phyloP scores from a whole-genome alignment of 208 protist species.

The Wallacemonas sp. region DNA sequence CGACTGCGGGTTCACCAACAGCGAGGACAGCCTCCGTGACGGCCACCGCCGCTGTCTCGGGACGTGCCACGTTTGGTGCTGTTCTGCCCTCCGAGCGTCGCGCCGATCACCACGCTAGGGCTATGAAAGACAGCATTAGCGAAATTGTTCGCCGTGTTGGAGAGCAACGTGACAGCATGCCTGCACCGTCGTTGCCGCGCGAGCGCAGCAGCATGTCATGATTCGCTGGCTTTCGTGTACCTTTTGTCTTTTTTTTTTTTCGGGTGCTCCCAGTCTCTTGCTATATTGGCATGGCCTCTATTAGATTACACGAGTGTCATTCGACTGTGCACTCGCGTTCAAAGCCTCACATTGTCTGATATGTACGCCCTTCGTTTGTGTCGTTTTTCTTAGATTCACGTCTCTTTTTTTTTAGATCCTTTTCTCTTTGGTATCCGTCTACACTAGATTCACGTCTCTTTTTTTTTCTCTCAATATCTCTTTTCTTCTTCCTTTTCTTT shows the following conservation, averaged over 20 bases:
- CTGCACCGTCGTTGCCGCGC: too few species aligned
- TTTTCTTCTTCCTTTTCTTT: constrained; percentile 10
- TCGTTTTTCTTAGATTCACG: too few species aligned
- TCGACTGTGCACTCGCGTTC: too few species aligned
- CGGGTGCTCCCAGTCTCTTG: neutral
- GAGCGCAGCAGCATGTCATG: too few species aligned
- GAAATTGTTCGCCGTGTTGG: constrained; percentile 2
- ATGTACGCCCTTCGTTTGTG: too few species aligned
- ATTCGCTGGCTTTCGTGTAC: too few species aligned
- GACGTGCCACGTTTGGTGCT: neutral
- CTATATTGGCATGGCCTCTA: too few species aligned
- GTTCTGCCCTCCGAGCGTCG: neutral
- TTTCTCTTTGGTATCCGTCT: neutral
- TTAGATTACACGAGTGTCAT: too few species aligned
- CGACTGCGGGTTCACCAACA: neutral
- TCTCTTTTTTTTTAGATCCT: neutral
- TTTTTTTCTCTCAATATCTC: neutral
- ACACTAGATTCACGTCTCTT: neutral
- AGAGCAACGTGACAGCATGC: neutral
- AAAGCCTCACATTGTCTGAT: too few species aligned
- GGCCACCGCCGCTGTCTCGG: too few species aligned
- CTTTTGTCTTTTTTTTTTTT: neutral
- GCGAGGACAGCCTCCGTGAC: too few species aligned
- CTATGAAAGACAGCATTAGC: constrained; percentile 3
- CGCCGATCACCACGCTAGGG: constrained; percentile 3